Evolutionary conservation across 768 basidiomycete species (phyloP), one percentile per base, ranked within the genome.

Genomic region (Suillus luteus): DNA sequence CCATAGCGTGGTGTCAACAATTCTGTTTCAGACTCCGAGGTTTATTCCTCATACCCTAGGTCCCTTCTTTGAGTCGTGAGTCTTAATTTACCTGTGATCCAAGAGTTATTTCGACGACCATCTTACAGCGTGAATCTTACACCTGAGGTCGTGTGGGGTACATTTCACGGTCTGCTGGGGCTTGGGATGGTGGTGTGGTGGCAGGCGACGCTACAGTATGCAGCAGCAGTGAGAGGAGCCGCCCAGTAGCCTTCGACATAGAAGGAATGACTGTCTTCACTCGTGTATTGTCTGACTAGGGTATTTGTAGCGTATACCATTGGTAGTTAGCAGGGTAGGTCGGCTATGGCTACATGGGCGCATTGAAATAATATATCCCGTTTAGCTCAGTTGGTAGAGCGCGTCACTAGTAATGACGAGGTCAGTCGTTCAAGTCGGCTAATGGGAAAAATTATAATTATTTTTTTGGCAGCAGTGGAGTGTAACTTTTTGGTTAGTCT

Each of bases 21-120:
- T 92, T 57, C 83, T 95, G 57, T 89, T 84, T 73, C 86, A 90
- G 64, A 81, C 90, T 2, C 91, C 92, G 1, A 84, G 92, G 37
- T 91, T 95, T 73, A 90, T 95, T 62, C 92, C 92, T 14, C 80
- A 85, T 60, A 80, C 86, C 0, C 86, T 93, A 63, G 92, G 92
- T 5, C 40, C 81, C 2, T 61, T 81, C 35, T 75, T 82, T 31
- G 92, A 93, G 72, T 66, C 77, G 89, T 91, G 68, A 62, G 89
- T 85, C 1, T 37, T 51, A 48, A 37, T 59, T 46, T 48, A 43
- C 54, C 24, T 43, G 24, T 46, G 10, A 14, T 46, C 55, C 9
- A 15, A 63, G 22, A 57, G 54, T 10, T 52, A 59, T 40, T 55
- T 31, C 15, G 51, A 22, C 44, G 43, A 33, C 14, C 5, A 41